Percentiles rank a stretch among this genome's conserved stretches.
Conservation (phyloP, 805 yeast species). For the Myxozyma lipomycoides region DNA sequence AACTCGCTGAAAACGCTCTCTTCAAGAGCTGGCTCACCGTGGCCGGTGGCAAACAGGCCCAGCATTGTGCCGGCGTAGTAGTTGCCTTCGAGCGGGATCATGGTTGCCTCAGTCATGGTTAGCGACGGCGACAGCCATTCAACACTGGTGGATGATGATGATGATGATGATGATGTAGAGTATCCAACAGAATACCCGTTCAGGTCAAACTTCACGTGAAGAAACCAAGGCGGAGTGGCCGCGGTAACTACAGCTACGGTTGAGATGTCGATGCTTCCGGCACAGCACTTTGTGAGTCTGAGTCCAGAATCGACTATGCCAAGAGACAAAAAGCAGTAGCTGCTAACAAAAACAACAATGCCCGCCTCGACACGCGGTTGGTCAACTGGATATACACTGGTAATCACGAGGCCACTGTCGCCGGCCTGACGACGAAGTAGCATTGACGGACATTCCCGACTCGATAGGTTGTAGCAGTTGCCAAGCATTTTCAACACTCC, state of each 20-base stretch:
- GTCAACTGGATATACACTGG: background rate
- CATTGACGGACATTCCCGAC: constrained; percentile 8
- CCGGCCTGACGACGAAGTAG: constrained; percentile 4
- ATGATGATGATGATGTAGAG: background rate
- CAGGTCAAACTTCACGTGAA: background rate
- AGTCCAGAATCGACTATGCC: background rate
- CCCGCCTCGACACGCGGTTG: background rate
- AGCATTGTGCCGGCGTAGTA: background rate
- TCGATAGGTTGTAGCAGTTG: background rate
- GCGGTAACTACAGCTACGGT: too few species aligned
- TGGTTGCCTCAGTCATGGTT: background rate
- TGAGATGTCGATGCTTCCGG: background rate
- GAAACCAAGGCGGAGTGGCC: too few species aligned
- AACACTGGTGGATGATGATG: background rate
- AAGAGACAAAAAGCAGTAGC: background rate
- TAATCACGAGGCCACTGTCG: background rate
- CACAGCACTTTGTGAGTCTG: background rate
- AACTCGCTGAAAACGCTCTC: background rate
- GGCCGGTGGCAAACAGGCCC: background rate
- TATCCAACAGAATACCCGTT: background rate
- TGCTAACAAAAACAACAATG: background rate
- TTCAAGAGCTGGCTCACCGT: background rate
- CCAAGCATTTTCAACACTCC: constrained; percentile 4
- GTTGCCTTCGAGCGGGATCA: background rate
- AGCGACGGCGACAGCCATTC: background rate